A percentile compares a stretch with the other conserved stretches of the same genome.
These are phyloP conservation scores for Ophiosphaerella narmari DNA, from an alignment of 2,329 filamentous ascomycete species.

Conservation along the genomic window DNA sequence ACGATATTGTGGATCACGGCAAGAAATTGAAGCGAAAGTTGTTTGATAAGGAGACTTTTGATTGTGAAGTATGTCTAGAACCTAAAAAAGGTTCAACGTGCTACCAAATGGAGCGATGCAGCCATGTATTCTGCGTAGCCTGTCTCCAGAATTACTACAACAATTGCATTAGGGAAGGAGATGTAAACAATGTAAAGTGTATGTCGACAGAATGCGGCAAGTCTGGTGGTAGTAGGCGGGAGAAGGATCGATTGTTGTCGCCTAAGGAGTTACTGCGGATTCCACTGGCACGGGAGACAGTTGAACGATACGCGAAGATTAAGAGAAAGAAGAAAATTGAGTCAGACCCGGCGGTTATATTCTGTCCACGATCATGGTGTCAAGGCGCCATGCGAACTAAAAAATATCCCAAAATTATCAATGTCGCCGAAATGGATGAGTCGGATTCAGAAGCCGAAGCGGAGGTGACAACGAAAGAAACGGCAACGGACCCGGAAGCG, in stretches of 20 bases:
- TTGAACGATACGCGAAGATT: conserved; percentile 84
- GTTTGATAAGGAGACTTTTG: conserved; percentile 84
- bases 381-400: conserved; percentile 76
- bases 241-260: conserved; percentile 68
- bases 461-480: conserved; percentile 1
- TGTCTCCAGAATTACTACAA: conserved; percentile 92
- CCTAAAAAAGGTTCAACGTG: conserved; percentile 86
- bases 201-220: conserved; percentile 75
- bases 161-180: conserved; percentile 82
- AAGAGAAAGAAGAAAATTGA: conserved; percentile 94
- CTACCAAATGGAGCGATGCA: conserved; percentile 80
- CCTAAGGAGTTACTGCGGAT: conserved; percentile 75
- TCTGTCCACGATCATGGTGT: conserved; percentile 91
- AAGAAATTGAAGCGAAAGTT: conserved; percentile 71
- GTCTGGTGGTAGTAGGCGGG: conserved; percentile 20
- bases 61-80: conserved; percentile 87
- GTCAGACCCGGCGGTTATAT: conserved; percentile 87
- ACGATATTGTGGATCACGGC: conserved; percentile 78
- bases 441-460: conserved; percentile 47
- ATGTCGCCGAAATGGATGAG: conserved; percentile 47
- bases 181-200: conserved; percentile 79
- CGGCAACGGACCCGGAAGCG: conserved; percentile 9
- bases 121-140: conserved; percentile 87
- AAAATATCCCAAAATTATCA: conserved; percentile 53
- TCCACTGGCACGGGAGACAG: conserved; percentile 63